A percentile compares a stretch with the other conserved stretches of the same genome.
Conservation (phyloP, 495 filamentous ascomycete genomes). For the Parathielavia hyrcaniae region DNA sequence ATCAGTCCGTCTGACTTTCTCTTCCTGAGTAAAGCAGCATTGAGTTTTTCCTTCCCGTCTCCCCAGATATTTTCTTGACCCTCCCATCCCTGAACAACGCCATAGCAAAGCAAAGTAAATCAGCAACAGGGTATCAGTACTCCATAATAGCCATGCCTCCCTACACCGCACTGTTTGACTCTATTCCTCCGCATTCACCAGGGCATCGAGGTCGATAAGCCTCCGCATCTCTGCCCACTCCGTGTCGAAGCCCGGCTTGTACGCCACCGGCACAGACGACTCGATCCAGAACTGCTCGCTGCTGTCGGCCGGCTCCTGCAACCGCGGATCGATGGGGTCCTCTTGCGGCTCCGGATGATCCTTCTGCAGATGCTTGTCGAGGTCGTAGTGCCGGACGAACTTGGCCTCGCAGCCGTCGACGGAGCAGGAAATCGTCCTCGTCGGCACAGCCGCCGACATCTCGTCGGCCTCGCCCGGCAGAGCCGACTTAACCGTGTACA, state of each 20-base stretch:
- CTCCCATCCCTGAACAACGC: not conserved
- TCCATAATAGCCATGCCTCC: conserved; percentile 9
- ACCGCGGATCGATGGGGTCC: conserved; percentile 20
- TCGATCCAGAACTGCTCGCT: conserved; percentile 17
- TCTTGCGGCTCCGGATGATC: conserved; percentile 9
- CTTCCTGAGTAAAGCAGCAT: too few species aligned
- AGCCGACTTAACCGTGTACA: conserved; percentile 30
- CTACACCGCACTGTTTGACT: not conserved
- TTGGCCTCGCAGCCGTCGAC: conserved; percentile 32
- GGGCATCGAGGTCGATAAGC: conserved; percentile 30
- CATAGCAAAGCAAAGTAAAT: not conserved
- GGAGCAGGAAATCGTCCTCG: conserved; percentile 14
- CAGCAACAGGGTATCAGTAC: conserved; percentile 16
- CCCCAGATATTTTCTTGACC: not conserved
- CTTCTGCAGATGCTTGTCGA: conserved; percentile 56
- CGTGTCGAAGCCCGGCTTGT: conserved; percentile 23
- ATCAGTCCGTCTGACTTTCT: too few species aligned
- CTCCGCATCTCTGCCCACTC: conserved; percentile 37
- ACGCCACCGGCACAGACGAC: conserved; percentile 1
- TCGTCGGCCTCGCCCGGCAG: conserved; percentile 20
- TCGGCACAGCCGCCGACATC: conserved; percentile 29
- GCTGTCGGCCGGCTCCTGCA: conserved; percentile 4
- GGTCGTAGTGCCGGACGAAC: conserved; percentile 63
- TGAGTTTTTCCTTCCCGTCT: not conserved
- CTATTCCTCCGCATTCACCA: conserved; percentile 16